phyloP scores from a whole-genome alignment of 345 rosid genomes.

The Pugionium dolabratum region DNA sequence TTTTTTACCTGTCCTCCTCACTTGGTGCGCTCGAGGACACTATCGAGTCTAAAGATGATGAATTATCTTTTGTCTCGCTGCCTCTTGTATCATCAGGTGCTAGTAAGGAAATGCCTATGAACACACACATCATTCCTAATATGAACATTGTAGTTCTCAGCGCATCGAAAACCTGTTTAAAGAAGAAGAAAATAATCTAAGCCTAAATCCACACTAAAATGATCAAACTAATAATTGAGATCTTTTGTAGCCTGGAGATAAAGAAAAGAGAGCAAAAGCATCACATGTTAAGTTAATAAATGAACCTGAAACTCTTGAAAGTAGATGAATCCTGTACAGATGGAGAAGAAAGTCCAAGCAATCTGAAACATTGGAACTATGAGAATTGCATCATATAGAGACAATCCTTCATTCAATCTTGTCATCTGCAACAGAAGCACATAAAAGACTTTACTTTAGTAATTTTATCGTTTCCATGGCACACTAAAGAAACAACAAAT shows the following conservation, averaged over 20 bases:
- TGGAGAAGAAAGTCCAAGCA: constrained; percentile 99
- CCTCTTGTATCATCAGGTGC: constrained; percentile 97
- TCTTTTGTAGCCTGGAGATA: background rate
- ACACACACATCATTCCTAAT: constrained; percentile 82
- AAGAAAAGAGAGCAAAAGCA: constrained; percentile 9
- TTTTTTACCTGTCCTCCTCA: constrained; percentile 70
- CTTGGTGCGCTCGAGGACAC: constrained; percentile 55
- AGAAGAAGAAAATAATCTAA: constrained; percentile 7
- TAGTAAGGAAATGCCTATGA: constrained; percentile 82
- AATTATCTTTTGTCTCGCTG: constrained; percentile 67
- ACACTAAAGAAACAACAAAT: constrained; percentile 21
- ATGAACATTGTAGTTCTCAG: constrained; percentile 94
- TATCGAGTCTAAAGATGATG: constrained; percentile 52
- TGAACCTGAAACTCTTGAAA: constrained; percentile 97
- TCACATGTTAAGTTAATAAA: constrained; percentile 16
- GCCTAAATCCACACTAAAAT: background rate
- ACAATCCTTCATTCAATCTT: constrained; percentile 90
- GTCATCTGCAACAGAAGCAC: constrained; percentile 67
- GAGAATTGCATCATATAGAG: constrained; percentile 89
- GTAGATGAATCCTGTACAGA: constrained; percentile 95
- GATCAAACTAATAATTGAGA: constrained; percentile 4
- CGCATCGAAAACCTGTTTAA: constrained; percentile 76
- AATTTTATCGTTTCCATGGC: constrained; percentile 16
- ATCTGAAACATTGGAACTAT: constrained; percentile 99
- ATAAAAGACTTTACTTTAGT: constrained; percentile 11